phyloP scores from a whole-genome alignment of 768 basidiomycete genomes.

The Lactifluus hygrophoroides region DNA sequence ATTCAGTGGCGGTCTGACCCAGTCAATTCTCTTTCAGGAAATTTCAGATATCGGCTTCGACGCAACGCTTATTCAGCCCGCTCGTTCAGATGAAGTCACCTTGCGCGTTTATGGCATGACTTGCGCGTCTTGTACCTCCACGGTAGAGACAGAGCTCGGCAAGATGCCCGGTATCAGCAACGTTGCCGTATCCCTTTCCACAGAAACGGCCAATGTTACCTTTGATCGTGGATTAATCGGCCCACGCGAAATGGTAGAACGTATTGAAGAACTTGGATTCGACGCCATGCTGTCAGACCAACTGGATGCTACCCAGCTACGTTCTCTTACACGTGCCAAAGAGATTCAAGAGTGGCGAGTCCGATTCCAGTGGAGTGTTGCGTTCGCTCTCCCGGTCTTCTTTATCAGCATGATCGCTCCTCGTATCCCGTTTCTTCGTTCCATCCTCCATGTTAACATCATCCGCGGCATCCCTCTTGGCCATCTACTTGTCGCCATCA shows the following conservation, averaged over 20 bases:
- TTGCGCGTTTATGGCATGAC: constrained; percentile 90
- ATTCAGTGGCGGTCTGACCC: no score
- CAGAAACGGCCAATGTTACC: constrained; percentile 63
- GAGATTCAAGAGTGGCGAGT: constrained; percentile 87
- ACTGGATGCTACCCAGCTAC: constrained; percentile 73
- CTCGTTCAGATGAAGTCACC: constrained; percentile 56
- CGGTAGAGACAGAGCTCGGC: constrained; percentile 63
- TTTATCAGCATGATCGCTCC: constrained; percentile 81
- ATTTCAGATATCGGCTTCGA: constrained; percentile 92
- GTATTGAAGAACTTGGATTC: constrained; percentile 82
- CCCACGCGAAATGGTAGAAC: constrained; percentile 82
- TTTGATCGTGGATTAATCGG: constrained; percentile 69
- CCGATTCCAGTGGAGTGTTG: constrained; percentile 63
- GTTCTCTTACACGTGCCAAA: constrained; percentile 78
- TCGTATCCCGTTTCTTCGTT: constrained; percentile 50
- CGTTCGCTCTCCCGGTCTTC: constrained; percentile 91
- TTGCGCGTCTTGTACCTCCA: constrained; percentile 70
- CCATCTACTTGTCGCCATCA: constrained; percentile 61
- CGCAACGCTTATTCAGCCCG: constrained; percentile 63
- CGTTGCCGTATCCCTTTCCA: constrained; percentile 67
- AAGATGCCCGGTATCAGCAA: constrained; percentile 63
- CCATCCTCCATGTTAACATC: constrained; percentile 42
- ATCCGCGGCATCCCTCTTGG: constrained; percentile 70
- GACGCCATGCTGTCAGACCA: constrained; percentile 81
- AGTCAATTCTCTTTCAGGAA: no score